Evolutionary conservation across 257 asterid genomes (phyloP).

Genomic region (Solanum sejunctum): DNA sequence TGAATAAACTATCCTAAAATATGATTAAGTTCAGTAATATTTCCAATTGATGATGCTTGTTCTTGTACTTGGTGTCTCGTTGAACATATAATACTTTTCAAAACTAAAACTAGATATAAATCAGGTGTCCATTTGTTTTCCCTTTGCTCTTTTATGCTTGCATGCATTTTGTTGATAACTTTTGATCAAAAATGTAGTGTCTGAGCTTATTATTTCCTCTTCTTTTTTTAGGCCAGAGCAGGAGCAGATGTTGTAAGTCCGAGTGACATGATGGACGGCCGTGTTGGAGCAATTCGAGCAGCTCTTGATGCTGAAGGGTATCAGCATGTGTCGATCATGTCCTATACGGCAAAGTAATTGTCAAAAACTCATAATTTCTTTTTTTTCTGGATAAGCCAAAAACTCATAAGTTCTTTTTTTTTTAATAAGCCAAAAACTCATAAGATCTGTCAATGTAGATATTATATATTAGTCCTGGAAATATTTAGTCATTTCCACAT

Average conservation of each 20-base stretch:
- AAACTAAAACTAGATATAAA: background rate
- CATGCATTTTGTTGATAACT: background rate
- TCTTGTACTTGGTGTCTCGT: background rate
- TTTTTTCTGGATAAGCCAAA: too few species aligned
- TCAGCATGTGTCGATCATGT: slow-evolving; percentile 83
- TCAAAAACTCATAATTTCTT: background rate
- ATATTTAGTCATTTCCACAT: background rate
- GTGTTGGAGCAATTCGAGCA: slow-evolving; percentile 83
- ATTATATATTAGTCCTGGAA: background rate
- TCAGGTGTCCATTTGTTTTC: background rate
- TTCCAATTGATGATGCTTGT: background rate
- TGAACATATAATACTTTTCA: background rate
- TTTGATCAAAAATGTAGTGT: background rate
- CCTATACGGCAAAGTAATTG: slow-evolving; percentile 83
- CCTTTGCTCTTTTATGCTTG: background rate
- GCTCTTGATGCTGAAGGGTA: slow-evolving; percentile 93
- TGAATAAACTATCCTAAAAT: background rate
- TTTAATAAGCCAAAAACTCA: background rate
- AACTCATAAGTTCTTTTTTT: too few species aligned
- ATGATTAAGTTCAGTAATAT: background rate
- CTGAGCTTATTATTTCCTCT: background rate
- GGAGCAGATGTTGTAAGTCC: slow-evolving; percentile 99
- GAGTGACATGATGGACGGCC: slow-evolving; percentile 99
- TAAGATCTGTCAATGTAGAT: background rate
- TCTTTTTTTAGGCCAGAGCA: slow-evolving; percentile 65